phyloP scores from a whole-genome alignment of 2,329 filamentous ascomycete genomes.

The Pyrenochaeta sp. region DNA sequence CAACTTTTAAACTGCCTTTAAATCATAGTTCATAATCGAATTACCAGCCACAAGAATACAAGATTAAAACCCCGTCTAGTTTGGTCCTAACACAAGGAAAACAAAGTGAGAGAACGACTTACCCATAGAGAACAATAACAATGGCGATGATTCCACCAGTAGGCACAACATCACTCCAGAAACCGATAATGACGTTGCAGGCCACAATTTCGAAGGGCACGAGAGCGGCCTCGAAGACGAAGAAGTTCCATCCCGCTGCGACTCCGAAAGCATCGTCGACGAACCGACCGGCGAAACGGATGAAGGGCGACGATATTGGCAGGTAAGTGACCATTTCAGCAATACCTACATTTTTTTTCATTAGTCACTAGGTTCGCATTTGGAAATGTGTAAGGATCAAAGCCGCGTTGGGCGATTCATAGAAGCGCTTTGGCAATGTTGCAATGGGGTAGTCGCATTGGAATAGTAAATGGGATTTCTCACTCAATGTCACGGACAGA shows the following conservation, averaged over 20 bases:
- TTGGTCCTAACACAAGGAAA: no score
- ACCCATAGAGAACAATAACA: constrained; percentile 65
- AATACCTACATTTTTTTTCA: constrained; percentile 54
- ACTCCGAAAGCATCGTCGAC: constrained; percentile 79
- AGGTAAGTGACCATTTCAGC: constrained; percentile 81
- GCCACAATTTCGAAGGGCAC: constrained; percentile 72
- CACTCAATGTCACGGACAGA: constrained; percentile 51
- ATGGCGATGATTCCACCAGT: constrained; percentile 69
- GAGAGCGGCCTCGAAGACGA: constrained; percentile 71
- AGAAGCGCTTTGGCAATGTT: constrained; percentile 24
- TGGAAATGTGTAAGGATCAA: no score
- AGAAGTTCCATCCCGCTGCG: constrained; percentile 77
- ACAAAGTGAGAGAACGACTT: constrained; percentile 37
- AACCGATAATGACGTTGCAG: constrained; percentile 51
- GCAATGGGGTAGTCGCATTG: constrained; percentile 31
- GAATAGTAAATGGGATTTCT: constrained; percentile 28
- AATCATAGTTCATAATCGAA: no score
- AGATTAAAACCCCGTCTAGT: no score
- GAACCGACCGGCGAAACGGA: constrained; percentile 77
- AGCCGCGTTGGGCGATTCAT: constrained; percentile 15
- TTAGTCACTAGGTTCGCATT: no score
- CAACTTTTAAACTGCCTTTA: no score
- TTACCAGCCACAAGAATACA: no score
- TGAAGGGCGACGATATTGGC: constrained; percentile 79
- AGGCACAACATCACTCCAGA: constrained; percentile 63